Percentiles rank a stretch among this genome's conserved stretches.
Evolutionary conservation across 805 yeast genomes (phyloP).

Genomic region (Suhomyces vadensis): DNA sequence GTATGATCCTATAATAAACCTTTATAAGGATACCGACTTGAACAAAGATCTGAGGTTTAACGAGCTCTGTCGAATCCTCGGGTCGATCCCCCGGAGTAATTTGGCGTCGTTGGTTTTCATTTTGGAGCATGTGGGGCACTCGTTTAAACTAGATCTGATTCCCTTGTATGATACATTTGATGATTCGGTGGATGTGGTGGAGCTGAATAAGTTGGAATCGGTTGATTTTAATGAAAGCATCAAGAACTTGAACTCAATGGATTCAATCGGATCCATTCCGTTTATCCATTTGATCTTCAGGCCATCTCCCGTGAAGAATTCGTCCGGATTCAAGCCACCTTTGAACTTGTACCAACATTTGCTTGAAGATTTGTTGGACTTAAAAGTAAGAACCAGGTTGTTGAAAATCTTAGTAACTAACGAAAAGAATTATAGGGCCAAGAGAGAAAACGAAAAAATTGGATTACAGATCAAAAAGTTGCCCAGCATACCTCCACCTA

Average conservation of each 20-base stretch:
- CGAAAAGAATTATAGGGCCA: conserved; percentile 28
- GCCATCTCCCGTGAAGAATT: conserved; percentile 38
- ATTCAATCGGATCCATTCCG: conserved; percentile 38
- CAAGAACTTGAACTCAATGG: conserved; percentile 34
- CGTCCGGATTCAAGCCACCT: conserved; percentile 44
- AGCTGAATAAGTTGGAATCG: conserved; percentile 1
- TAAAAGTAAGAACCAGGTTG: conserved; percentile 22
- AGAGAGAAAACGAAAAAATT: conserved; percentile 32
- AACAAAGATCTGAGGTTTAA: conserved; percentile 6
- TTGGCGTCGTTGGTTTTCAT: conserved; percentile 36
- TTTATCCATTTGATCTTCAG: conserved; percentile 42
- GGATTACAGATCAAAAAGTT: conserved; percentile 21
- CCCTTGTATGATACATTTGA: conserved; percentile 30
- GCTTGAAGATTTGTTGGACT: conserved; percentile 29
- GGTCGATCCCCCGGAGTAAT: conserved; percentile 42
- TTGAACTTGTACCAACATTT: conserved; percentile 25
- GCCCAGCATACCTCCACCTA: conserved; percentile 17
- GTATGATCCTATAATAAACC: conserved; percentile 31
- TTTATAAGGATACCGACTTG: conserved; percentile 15
- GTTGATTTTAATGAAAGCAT: conserved; percentile 6
- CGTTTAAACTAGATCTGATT: conserved; percentile 23
- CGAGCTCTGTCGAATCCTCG: conserved; percentile 27
- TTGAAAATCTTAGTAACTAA: conserved; percentile 24
- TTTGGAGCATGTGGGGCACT: conserved; percentile 34
- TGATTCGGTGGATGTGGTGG: conserved; percentile 14